phyloP scores from a whole-genome alignment of 2,329 filamentous ascomycete species.

The Apiospora aurea region DNA sequence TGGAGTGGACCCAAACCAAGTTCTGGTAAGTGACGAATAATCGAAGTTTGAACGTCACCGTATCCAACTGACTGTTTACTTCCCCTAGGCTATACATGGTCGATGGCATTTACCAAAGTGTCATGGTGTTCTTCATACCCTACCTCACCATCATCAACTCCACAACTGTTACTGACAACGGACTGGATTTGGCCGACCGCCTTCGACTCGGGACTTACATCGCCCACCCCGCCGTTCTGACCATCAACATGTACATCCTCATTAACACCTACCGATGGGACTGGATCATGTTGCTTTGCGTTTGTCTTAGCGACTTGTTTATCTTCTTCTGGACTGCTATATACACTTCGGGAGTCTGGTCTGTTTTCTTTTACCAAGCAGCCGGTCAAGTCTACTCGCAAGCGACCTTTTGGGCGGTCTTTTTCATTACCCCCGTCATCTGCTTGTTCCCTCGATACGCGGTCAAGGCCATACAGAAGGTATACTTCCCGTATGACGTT shows the following conservation, averaged over 20 bases:
- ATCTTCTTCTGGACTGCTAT: slow-evolving; percentile 97
- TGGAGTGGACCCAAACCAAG: slow-evolving; percentile 95
- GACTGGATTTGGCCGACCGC: slow-evolving; percentile 79
- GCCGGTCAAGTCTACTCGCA: slow-evolving; percentile 81
- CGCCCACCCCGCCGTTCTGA: slow-evolving; percentile 81
- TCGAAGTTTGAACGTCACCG: neutral
- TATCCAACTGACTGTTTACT: slow-evolving; percentile 42
- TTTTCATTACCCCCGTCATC: slow-evolving; percentile 79
- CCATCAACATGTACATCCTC: slow-evolving; percentile 93
- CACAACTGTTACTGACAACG: slow-evolving; percentile 73
- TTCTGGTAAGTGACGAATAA: slow-evolving; percentile 78
- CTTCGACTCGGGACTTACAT: slow-evolving; percentile 87
- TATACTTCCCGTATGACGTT: slow-evolving; percentile 90
- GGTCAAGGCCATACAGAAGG: slow-evolving; percentile 88
- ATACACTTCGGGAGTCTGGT: slow-evolving; percentile 65
- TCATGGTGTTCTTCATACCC: slow-evolving; percentile 92
- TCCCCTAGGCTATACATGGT: slow-evolving; percentile 82
- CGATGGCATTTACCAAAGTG: slow-evolving; percentile 93
- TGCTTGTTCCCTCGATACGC: slow-evolving; percentile 88
- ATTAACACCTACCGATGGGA: slow-evolving; percentile 99
- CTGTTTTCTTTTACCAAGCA: slow-evolving; percentile 73
- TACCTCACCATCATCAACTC: slow-evolving; percentile 79
- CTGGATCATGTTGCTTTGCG: slow-evolving; percentile 89
- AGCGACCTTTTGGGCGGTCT: slow-evolving; percentile 86
- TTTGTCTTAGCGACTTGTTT: slow-evolving; percentile 81